Evolutionary conservation across 495 filamentous ascomycete genomes (phyloP).

Genomic region (Trichoderma erinaceum): DNA sequence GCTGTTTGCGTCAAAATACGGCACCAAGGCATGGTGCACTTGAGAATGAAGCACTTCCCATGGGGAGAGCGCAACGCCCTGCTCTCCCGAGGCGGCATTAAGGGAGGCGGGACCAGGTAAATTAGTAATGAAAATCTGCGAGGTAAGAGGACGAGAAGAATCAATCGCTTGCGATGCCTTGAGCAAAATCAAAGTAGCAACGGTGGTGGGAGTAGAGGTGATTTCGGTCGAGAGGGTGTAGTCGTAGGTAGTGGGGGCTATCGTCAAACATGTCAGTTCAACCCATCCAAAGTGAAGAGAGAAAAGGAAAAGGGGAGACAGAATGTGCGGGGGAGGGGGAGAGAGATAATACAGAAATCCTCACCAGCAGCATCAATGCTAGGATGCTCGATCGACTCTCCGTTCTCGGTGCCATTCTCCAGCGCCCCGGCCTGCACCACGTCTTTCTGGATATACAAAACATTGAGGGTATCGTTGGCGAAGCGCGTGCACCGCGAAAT

Average conservation of each 20-base stretch:
- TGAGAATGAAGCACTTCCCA: slow-evolving; percentile 85
- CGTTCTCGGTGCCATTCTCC: slow-evolving; percentile 24
- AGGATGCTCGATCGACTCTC: not conserved
- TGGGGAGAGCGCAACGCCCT: slow-evolving; percentile 68
- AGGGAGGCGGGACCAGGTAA: slow-evolving; percentile 71
- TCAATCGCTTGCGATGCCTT: slow-evolving; percentile 87
- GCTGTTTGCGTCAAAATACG: slow-evolving; percentile 92
- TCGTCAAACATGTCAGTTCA: not conserved
- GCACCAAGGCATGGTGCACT: slow-evolving; percentile 79
- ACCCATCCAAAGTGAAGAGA: not conserved
- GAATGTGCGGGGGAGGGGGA: not conserved
- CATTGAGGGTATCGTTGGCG: slow-evolving; percentile 77
- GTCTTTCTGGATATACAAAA: slow-evolving; percentile 87
- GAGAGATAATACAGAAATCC: slow-evolving; percentile 16
- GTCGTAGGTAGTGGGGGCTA: slow-evolving; percentile 43
- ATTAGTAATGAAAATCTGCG: slow-evolving; percentile 87
- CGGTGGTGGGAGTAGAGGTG: slow-evolving; percentile 67
- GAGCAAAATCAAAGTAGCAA: slow-evolving; percentile 78
- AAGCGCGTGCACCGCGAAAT: slow-evolving; percentile 83
- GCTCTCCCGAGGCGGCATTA: slow-evolving; percentile 55
- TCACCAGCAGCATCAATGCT: slow-evolving; percentile 27
- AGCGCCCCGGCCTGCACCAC: slow-evolving; percentile 40
- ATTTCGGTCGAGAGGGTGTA: slow-evolving; percentile 80
- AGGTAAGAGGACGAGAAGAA: slow-evolving; percentile 64
- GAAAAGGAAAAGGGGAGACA: not conserved